Base-by-base conservation (phyloP, 257 asterid genomes). In the Solanum pinnatisectum region DNA sequence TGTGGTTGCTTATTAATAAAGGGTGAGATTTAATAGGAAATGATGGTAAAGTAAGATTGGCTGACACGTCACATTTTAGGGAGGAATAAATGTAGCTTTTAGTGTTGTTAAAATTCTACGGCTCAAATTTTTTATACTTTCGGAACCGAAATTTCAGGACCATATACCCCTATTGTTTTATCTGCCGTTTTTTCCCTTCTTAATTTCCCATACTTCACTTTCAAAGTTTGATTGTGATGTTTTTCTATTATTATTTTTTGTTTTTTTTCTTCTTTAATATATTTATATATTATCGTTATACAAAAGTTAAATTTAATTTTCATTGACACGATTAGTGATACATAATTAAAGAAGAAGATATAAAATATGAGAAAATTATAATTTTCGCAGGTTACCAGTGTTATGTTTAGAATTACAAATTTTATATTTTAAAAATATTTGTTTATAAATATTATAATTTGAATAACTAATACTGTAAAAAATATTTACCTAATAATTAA, bases 1-100 rank as follows among this genome's bases (percentile, higher is more conserved):
- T 74, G n/a, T 89, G 84, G 91, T 92, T 92, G 95, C 93, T 92
- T 92, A 87, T 85, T 70, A 89, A 83, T 33, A 92, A 89, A 89
- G 92, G 91, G 84, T 91, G 44, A 79, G 85, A 77, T 52, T 77
- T 46, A 82, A 82, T 49, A 30, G 44, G 90, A 87, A 77, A 83
- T 90, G 94, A 87, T 90, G 90, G 90, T n/a, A 86, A 87, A 81
- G 71, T 88, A 88, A 89, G 89, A 91, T 88, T 52, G 89, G 91
- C 71, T 83, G 91, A 91, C 92, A 90, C 91, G 89, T 92, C 92
- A 87, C 73, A 86, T 83, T 89, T 88, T 79, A 32, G 71, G 89
- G 91, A 84, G 73, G 93, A 95, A 95, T 93, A 90, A 56, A 86
- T 86, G 59, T 87, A 84, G 71, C 87, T 89, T 88, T 91, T 59